These are phyloP conservation scores for Lactifluus pinguis DNA, from an alignment of 768 basidiomycete genomes.

Conservation along the genomic window DNA sequence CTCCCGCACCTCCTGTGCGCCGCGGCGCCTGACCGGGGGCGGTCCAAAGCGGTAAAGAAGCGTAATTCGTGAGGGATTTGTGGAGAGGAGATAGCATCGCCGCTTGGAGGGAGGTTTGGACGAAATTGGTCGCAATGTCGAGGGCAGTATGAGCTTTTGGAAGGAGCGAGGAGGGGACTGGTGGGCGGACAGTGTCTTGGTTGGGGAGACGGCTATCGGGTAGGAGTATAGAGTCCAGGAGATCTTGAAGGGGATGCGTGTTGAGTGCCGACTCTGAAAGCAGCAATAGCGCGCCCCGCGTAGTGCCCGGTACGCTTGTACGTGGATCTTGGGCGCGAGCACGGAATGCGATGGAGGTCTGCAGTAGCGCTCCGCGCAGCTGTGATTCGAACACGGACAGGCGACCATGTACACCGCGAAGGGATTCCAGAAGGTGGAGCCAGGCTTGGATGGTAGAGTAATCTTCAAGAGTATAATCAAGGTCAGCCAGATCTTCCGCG, in stretches of 20 bases:
- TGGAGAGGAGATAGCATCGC: constrained; percentile 81
- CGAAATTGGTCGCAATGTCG: constrained; percentile 54
- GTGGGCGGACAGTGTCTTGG: constrained; percentile 24
- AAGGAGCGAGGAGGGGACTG: constrained; percentile 35
- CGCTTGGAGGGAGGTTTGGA: constrained; percentile 70
- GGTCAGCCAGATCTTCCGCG: constrained; percentile 57
- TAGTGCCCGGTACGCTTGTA: constrained; percentile 45
- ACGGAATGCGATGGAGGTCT: constrained; percentile 52
- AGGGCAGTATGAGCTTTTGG: constrained; percentile 46
- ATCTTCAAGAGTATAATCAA: constrained; percentile 81
- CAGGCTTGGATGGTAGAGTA: constrained; percentile 81
- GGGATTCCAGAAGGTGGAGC: constrained; percentile 76
- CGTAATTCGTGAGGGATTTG: constrained; percentile 62
- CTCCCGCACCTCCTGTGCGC: constrained; percentile 33
- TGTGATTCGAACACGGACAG: constrained; percentile 61
- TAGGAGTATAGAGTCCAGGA: constrained; percentile 46
- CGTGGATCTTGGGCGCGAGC: constrained; percentile 47
- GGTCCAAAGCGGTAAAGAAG: constrained; percentile 60
- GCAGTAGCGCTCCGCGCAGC: constrained; percentile 47
- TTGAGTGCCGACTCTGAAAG: constrained; percentile 82
- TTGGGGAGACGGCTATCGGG: constrained; percentile 26
- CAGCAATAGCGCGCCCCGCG: constrained; percentile 62
- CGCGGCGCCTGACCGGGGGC: constrained; percentile 41
- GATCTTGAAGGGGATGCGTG: constrained; percentile 58
- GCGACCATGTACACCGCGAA: constrained; percentile 62